These are phyloP conservation scores for Corymbia calophylla DNA, from an alignment of 441 rosid species.

Conservation along the genomic window DNA sequence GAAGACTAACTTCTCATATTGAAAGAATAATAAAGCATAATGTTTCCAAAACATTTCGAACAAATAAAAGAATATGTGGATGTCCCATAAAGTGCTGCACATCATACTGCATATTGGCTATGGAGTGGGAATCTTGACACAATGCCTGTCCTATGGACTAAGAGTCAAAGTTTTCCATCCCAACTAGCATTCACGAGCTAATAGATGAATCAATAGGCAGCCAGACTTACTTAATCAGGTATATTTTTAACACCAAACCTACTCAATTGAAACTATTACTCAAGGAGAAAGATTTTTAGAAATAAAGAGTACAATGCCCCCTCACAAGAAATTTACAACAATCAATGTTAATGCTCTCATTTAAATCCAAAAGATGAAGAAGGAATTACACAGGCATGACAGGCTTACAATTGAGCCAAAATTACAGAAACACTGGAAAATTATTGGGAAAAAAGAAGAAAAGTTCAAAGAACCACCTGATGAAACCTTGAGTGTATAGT, in stretches of 20 bases:
- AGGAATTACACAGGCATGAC: not conserved
- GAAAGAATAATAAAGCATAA: not conserved
- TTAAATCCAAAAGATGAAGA: not conserved
- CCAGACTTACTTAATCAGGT: not conserved
- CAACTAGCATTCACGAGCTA: not conserved
- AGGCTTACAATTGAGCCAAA: not conserved
- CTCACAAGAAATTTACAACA: not conserved
- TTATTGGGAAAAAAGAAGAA: constrained; percentile 1
- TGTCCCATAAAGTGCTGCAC: not conserved
- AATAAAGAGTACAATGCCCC: not conserved
- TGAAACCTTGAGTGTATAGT: constrained; percentile 84
- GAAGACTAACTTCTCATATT: not conserved
- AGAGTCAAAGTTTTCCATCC: not conserved
- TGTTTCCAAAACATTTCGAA: not conserved
- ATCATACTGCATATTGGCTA: not conserved
- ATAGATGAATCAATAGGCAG: not conserved
- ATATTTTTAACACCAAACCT: not conserved
- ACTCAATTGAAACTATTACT: not conserved
- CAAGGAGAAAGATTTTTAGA: not conserved
- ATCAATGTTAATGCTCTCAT: not conserved
- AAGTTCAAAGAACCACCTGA: constrained; percentile 40
- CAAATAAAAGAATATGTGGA: not conserved
- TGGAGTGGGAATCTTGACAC: not conserved
- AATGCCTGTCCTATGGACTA: not conserved
- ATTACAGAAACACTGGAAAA: not conserved